These are phyloP conservation scores for Xerocomus amazonicus DNA, from an alignment of 1,284 basidiomycete species.

Conservation along the genomic window DNA sequence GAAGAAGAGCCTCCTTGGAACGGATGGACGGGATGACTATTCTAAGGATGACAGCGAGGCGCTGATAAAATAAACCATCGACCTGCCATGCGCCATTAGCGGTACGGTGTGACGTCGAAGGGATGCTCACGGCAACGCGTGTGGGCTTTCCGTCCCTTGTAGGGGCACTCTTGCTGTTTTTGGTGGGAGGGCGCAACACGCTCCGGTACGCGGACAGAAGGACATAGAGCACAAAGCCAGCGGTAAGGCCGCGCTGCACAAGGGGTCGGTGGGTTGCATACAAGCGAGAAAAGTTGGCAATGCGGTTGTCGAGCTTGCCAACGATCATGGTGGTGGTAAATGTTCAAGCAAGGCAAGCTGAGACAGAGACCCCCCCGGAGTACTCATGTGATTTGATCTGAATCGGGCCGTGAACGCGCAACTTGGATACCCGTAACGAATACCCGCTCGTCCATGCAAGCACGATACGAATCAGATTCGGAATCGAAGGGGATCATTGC, in stretches of 20 bases:
- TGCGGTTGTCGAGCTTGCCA: constrained; percentile 14
- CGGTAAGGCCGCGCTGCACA: constrained; percentile 66
- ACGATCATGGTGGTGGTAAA: background rate
- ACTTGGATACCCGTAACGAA: constrained; percentile 8
- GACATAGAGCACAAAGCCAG: constrained; percentile 61
- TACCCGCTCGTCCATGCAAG: constrained; percentile 8
- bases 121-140: constrained; percentile 59
- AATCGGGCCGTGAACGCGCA: background rate
- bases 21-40: constrained; percentile 88
- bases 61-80: constrained; percentile 86
- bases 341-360: background rate
- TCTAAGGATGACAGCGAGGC: constrained; percentile 72
- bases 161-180: constrained; percentile 31
- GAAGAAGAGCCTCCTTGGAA: constrained; percentile 83
- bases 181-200: constrained; percentile 40
- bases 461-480: background rate
- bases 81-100: constrained; percentile 46
- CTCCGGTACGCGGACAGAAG: constrained; percentile 56
- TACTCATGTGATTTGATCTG: background rate
- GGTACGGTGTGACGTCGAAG: background rate
- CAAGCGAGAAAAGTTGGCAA: constrained; percentile 43
- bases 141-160: constrained; percentile 41
- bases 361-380: too few relatives aligned
- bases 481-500: constrained; percentile 50
- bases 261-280: constrained; percentile 65